A percentile compares a stretch with the other conserved stretches of the same genome.
Conservation (phyloP, 2,329 filamentous ascomycete species). For the Trichophyton mentagrophytes region DNA sequence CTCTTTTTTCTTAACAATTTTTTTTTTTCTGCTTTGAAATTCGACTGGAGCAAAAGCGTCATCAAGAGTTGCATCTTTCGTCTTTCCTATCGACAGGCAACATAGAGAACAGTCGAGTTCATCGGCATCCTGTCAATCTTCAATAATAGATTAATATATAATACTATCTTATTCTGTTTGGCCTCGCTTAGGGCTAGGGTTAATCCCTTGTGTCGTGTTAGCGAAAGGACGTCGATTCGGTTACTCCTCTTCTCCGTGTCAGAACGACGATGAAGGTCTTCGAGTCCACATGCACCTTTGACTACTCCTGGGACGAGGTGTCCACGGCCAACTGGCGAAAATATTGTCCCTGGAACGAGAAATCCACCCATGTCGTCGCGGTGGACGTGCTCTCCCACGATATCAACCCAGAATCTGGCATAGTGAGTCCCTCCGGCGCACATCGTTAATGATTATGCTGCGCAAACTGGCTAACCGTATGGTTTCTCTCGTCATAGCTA, state of each 20-base stretch:
- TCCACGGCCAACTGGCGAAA: conserved; percentile 97
- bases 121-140: neutral
- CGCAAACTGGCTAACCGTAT: neutral
- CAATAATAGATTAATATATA: neutral
- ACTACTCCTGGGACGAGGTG: conserved; percentile 98
- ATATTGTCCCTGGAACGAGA: conserved; percentile 98
- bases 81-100: neutral
- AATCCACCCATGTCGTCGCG: conserved; percentile 89
- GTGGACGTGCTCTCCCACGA: conserved; percentile 79
- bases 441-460: neutral
- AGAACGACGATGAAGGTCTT: conserved; percentile 73
- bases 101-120: neutral
- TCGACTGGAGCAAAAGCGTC: neutral
- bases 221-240: neutral
- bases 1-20: neutral
- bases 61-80: neutral
- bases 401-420: conserved; percentile 52
- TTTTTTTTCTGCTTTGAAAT: neutral
- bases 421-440: conserved; percentile 38
- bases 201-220: neutral
- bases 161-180: neutral
- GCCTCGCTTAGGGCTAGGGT: neutral
- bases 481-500: conserved; percentile 34
- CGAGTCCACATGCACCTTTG: conserved; percentile 73
- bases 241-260: neutral